Conservation (phyloP, 192 early-diverging fungal species). For the Kappamyces sp. region DNA sequence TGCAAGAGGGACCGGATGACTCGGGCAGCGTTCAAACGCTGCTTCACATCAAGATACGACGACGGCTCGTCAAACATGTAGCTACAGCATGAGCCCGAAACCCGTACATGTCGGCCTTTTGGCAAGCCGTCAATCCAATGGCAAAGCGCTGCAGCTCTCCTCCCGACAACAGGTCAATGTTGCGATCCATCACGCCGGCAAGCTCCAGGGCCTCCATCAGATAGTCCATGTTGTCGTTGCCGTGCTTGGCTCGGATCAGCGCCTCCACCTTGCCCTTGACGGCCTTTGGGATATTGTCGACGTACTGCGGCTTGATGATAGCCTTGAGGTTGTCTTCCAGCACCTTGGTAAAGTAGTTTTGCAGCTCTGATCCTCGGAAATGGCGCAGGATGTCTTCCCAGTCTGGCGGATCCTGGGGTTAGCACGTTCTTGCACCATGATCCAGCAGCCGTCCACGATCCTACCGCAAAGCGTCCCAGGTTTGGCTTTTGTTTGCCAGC, state of each 20-base stretch:
- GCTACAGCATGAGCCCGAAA: constrained; percentile 22
- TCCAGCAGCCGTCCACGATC: background rate
- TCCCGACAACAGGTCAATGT: constrained; percentile 81
- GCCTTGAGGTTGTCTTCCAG: constrained; percentile 92
- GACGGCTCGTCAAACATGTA: constrained; percentile 99
- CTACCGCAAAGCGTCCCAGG: constrained; percentile 70
- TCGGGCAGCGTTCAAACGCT: constrained; percentile 92
- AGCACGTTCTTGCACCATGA: constrained; percentile 3
- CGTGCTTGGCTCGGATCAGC: constrained; percentile 65
- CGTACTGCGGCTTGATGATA: constrained; percentile 95
- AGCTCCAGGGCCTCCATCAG: constrained; percentile 75
- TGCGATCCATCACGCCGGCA: constrained; percentile 73
- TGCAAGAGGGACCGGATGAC: constrained; percentile 81
- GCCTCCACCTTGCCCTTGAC: constrained; percentile 73
- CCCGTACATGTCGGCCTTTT: constrained; percentile 78
- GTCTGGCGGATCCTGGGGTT: constrained; percentile 67
- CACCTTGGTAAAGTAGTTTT: constrained; percentile 98
- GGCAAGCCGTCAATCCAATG: constrained; percentile 78
- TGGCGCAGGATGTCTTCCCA: constrained; percentile 95
- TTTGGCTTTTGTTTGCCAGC: constrained; percentile 94
- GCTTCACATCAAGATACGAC: constrained; percentile 96
- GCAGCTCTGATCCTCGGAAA: constrained; percentile 94
- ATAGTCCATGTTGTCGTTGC: constrained; percentile 65
- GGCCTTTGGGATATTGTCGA: constrained; percentile 80
- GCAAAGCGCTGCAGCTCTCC: constrained; percentile 95